Evolutionary conservation across 2,329 filamentous ascomycete genomes (phyloP).

Genomic region (Cladosporium sp.): DNA sequence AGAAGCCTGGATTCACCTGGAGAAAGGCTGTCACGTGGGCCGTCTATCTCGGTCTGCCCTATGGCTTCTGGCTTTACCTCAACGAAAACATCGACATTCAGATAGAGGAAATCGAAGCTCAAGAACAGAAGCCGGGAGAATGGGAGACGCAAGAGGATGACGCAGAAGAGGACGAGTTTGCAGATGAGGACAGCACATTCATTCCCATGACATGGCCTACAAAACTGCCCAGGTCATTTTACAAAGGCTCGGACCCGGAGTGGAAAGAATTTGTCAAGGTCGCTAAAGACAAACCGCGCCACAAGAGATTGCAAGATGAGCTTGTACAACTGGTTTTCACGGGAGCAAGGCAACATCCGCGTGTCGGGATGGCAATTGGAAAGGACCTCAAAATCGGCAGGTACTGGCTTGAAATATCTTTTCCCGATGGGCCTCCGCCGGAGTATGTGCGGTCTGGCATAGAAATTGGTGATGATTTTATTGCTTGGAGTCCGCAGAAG

Average conservation of each 20-base stretch:
- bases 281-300: constrained; percentile 38
- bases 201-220: constrained; percentile 47
- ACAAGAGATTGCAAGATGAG: constrained; percentile 38
- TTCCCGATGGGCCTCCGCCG: constrained; percentile 45
- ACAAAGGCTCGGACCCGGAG: constrained; percentile 50
- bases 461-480: constrained; percentile 36
- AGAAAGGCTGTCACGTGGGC: constrained; percentile 8
- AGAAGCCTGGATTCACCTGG: constrained; percentile 12
- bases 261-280: constrained; percentile 49
- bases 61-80: constrained; percentile 23
- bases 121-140: constrained; percentile 22
- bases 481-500: constrained; percentile 39
- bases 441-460: constrained; percentile 47
- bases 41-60: constrained; percentile 6
- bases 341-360: constrained; percentile 27
- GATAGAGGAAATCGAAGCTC: constrained; percentile 26
- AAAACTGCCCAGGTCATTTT: constrained; percentile 38
- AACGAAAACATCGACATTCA: constrained; percentile 24
- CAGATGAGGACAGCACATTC: constrained; percentile 39
- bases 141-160: constrained; percentile 29
- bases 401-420: constrained; percentile 46
- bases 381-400: constrained; percentile 38
- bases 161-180: constrained; percentile 30
- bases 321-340: constrained; percentile 35
- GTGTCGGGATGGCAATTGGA: constrained; percentile 32